phyloP scores from a whole-genome alignment of 129 eudicot genomes.

The Kitagawia praeruptora region DNA sequence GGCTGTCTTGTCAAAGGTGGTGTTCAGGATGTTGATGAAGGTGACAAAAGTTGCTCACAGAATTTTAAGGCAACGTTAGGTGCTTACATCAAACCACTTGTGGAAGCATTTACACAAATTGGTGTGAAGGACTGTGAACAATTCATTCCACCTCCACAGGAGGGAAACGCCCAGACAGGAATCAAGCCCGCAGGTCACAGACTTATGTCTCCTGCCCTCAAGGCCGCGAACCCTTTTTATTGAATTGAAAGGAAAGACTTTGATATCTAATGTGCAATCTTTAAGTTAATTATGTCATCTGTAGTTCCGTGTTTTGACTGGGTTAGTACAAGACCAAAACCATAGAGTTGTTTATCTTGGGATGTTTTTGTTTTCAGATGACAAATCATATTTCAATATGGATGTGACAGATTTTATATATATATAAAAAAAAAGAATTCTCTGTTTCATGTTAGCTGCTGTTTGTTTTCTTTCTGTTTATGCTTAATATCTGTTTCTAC shows the following conservation, averaged over 20 bases:
- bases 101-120: slow-evolving; percentile 38
- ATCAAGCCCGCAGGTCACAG: not conserved
- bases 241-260: not conserved
- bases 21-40: slow-evolving; percentile 47
- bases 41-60: slow-evolving; percentile 39
- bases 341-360: not conserved
- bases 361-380: not conserved
- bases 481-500: no score
- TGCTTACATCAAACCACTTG: slow-evolving; percentile 32
- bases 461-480: not conserved
- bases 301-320: not conserved
- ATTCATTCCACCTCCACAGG: slow-evolving; percentile 32
- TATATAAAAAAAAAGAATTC: no score
- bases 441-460: not conserved
- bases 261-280: not conserved
- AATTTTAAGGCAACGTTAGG: slow-evolving; percentile 33
- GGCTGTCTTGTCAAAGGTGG: slow-evolving; percentile 61
- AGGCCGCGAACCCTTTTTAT: not conserved
- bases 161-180: slow-evolving; percentile 18
- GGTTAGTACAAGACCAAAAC: not conserved
- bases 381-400: not conserved
- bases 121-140: slow-evolving; percentile 53
- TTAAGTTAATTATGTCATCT: not conserved
- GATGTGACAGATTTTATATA: not conserved
- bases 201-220: slow-evolving; percentile 13